Conservation (phyloP, 2,329 filamentous ascomycete genomes). For the Diaporthe aspalathi region DNA sequence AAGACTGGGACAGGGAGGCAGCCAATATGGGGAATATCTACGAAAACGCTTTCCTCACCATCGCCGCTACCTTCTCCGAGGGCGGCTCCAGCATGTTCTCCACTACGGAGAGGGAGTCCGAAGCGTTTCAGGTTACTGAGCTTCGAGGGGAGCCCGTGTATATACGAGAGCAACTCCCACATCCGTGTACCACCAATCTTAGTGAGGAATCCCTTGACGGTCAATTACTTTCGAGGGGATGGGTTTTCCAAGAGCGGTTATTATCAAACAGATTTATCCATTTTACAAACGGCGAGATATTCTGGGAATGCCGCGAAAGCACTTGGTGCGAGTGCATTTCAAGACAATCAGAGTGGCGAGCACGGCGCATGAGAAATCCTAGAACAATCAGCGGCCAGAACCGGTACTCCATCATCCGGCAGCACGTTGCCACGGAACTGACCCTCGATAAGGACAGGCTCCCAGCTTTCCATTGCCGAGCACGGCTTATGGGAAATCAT, state of each 20-base stretch:
- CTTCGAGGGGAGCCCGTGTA: not conserved
- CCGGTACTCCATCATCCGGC: not conserved
- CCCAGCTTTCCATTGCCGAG: too few species aligned
- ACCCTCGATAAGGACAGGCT: not conserved
- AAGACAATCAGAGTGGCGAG: not conserved
- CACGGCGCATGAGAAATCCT: not conserved
- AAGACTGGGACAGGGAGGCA: not conserved
- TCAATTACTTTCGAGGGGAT: not conserved
- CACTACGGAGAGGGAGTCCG: not conserved
- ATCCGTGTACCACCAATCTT: not conserved
- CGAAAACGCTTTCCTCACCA: conserved; percentile 15
- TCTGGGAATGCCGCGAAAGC: conserved; percentile 23
- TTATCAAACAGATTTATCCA: conserved; percentile 4
- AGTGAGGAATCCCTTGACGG: not conserved
- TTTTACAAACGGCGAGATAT: conserved; percentile 6
- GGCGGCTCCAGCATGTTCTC: not conserved
- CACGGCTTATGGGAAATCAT: too few species aligned
- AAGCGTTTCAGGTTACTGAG: not conserved
- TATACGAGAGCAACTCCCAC: not conserved
- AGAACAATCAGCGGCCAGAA: not conserved
- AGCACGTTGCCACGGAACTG: not conserved
- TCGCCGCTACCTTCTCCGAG: not conserved
- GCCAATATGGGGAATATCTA: not conserved
- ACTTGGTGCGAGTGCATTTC: conserved; percentile 18
- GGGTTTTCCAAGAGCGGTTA: conserved; percentile 17